Evolutionary conservation across 1,139 yeast species (phyloP).

Genomic region (Suhomyces panamericanus): DNA sequence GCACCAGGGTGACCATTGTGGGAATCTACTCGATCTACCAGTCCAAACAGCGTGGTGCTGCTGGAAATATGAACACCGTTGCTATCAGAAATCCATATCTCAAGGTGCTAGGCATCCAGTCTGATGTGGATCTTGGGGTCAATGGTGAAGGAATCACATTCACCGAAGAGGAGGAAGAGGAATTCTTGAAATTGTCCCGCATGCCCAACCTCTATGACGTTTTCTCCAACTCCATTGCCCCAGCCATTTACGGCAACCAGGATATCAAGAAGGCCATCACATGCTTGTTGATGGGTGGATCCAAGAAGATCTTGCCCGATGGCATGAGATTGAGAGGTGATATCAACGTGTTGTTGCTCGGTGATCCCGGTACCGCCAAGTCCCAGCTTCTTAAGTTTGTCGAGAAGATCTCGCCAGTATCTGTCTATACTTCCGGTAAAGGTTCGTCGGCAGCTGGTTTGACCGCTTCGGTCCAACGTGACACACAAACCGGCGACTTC

Average conservation of each 20-base stretch:
- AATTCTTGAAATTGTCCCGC: constrained; percentile 76
- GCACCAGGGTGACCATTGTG: constrained; percentile 86
- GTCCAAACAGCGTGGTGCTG: constrained; percentile 53
- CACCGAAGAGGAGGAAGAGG: constrained; percentile 91
- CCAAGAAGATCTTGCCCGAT: constrained; percentile 88
- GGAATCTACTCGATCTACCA: constrained; percentile 94
- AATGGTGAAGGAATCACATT: constrained; percentile 66
- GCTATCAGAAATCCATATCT: constrained; percentile 94
- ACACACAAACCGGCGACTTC: constrained; percentile 82
- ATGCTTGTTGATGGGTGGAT: constrained; percentile 91
- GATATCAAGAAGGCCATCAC: constrained; percentile 94
- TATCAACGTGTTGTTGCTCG: constrained; percentile 85
- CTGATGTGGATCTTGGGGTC: constrained; percentile 74
- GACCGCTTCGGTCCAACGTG: constrained; percentile 96
- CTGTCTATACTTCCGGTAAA: constrained; percentile 96
- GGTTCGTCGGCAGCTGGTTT: constrained; percentile 99
- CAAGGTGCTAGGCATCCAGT: constrained; percentile 80
- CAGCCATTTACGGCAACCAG: constrained; percentile 89
- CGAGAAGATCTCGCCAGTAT: constrained; percentile 90
- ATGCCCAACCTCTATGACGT: constrained; percentile 81
- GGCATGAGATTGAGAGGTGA: constrained; percentile 98
- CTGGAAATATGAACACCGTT: constrained; percentile 52
- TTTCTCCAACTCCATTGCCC: constrained; percentile 90
- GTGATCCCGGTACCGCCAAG: constrained; percentile 99
- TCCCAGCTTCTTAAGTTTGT: constrained; percentile 93